These are phyloP conservation scores for Hanseniaspora mollemarum DNA, from an alignment of 805 yeast species.

Conservation along the genomic window DNA sequence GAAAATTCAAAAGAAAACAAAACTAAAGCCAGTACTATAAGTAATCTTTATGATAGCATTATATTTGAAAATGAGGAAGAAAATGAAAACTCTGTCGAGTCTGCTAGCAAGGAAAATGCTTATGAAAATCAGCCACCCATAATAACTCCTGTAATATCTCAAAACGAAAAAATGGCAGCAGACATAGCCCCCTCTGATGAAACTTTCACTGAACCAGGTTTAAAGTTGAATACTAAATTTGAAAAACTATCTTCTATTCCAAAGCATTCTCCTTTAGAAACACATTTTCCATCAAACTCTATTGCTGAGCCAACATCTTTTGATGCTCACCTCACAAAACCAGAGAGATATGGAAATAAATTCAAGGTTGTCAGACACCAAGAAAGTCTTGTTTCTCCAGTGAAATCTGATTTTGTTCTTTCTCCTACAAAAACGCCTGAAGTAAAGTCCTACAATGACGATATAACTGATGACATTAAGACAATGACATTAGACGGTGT, in stretches of 20 bases:
- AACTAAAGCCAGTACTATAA: background rate
- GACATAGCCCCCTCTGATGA: background rate
- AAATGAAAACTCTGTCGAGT: background rate
- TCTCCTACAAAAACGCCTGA: slow-evolving; percentile 13
- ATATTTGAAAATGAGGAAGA: slow-evolving; percentile 7
- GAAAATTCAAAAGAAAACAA: background rate
- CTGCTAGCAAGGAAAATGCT: too few species aligned
- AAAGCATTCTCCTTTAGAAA: slow-evolving; percentile 14
- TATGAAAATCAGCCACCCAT: too few species aligned
- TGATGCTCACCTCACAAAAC: background rate
- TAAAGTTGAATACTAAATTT: background rate
- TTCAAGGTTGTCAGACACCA: slow-evolving; percentile 12
- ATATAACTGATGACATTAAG: slow-evolving; percentile 8
- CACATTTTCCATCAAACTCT: slow-evolving; percentile 5
- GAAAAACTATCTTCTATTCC: slow-evolving; percentile 7
- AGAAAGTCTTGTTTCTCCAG: background rate
- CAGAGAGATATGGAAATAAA: slow-evolving; percentile 7
- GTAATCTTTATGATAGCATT: background rate
- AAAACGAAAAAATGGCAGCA: background rate
- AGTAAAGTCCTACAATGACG: slow-evolving; percentile 2
- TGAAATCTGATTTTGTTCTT: background rate
- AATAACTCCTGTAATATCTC: background rate
- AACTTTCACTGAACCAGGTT: background rate
- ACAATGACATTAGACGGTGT: slow-evolving; percentile 16
- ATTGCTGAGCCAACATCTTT: background rate